A percentile compares a stretch with the other conserved stretches of the same genome.
phyloP scores from a whole-genome alignment of 306 rosid species.

The Ormosia semicastrata region DNA sequence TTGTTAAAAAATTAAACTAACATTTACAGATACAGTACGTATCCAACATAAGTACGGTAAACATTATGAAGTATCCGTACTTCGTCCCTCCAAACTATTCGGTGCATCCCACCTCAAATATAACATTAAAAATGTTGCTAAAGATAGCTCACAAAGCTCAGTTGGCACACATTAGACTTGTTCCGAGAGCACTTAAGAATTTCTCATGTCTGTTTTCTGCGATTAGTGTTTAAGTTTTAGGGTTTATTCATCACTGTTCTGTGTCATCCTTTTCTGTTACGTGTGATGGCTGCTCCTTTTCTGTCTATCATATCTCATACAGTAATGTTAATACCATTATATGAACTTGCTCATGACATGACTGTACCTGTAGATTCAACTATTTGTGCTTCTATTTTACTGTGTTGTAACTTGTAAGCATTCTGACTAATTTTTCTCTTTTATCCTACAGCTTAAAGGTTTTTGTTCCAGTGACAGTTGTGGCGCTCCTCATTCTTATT shows the following conservation, averaged over 20 bases:
- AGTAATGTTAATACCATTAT: neutral
- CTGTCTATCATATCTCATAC: neutral
- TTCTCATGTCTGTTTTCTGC: neutral
- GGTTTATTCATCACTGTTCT: neutral
- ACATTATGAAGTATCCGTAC: too few relatives aligned
- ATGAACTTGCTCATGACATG: neutral
- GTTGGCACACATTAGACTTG: neutral
- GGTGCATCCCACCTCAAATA: neutral
- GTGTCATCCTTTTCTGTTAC: constrained; percentile 18
- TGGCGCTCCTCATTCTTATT: constrained; percentile 87
- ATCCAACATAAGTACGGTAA: too few relatives aligned
- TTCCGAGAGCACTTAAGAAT: neutral
- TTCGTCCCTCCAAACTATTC: neutral
- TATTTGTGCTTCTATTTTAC: neutral
- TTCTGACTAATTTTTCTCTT: constrained; percentile 1
- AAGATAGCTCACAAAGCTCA: too few relatives aligned
- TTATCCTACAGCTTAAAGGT: constrained; percentile 67
- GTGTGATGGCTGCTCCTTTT: constrained; percentile 3
- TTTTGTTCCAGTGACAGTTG: constrained; percentile 68
- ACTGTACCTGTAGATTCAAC: neutral
- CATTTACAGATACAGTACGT: too few relatives aligned
- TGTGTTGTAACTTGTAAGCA: neutral
- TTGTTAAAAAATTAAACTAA: too few relatives aligned
- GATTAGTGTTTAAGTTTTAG: neutral
- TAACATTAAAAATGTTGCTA: neutral